These are phyloP conservation scores for Pseudogymnoascus pannorum DNA, from an alignment of 2,329 filamentous ascomycete genomes.

Conservation along the genomic window DNA sequence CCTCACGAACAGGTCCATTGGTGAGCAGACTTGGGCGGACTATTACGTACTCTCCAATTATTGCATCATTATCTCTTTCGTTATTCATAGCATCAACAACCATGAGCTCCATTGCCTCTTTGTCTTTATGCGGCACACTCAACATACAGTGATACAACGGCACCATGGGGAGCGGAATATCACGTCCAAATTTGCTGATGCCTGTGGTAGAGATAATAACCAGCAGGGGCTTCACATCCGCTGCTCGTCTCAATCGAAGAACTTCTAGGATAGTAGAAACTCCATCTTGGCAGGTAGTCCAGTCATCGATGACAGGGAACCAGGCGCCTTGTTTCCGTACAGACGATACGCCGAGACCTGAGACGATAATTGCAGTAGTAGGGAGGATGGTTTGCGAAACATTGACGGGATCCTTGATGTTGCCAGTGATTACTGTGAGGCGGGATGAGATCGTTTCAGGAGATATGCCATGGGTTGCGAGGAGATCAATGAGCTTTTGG, in stretches of 20 bases:
- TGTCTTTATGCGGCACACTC: constrained; percentile 39
- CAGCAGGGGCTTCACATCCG: constrained; percentile 31
- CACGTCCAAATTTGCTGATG: constrained; percentile 32
- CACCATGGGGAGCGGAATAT: constrained; percentile 36
- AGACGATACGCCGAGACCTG: constrained; percentile 38
- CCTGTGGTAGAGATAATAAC: constrained; percentile 38
- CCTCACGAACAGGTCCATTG: constrained; percentile 20
- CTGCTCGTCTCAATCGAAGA: constrained; percentile 4
- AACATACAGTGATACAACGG: constrained; percentile 40
- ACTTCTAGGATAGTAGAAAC: constrained; percentile 37
- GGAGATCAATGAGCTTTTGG: constrained; percentile 38
- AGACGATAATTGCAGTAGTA: constrained; percentile 33
- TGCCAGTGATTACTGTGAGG: constrained; percentile 40
- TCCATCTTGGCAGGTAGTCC: constrained; percentile 40
- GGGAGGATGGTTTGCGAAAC: constrained; percentile 33
- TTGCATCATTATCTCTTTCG: neutral
- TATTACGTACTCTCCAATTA: neutral
- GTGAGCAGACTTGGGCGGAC: constrained; percentile 27
- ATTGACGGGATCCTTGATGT: constrained; percentile 36
- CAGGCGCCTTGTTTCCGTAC: constrained; percentile 22
- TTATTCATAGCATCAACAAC: neutral
- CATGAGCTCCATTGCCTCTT: constrained; percentile 38
- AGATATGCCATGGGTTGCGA: constrained; percentile 17
- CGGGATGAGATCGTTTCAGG: constrained; percentile 25
- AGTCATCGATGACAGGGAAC: constrained; percentile 36